These are phyloP conservation scores for Saccharomyces hybrid DNA, from an alignment of 1,139 yeast genomes.

Conservation along the genomic window DNA sequence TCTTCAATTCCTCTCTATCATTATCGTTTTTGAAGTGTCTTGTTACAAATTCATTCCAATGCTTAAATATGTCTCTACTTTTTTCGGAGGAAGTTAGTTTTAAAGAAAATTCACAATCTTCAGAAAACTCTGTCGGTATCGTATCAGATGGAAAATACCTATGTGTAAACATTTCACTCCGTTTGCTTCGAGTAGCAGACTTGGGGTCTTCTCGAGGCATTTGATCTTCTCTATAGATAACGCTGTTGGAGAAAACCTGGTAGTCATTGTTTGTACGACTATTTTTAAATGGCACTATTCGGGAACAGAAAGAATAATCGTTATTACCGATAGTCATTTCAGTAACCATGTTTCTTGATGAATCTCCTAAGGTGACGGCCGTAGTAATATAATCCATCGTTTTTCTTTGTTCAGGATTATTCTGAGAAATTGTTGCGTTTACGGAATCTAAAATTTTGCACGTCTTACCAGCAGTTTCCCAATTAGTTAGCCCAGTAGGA, in stretches of 20 bases:
- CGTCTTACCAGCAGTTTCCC: conserved; percentile 25
- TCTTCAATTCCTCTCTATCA: conserved; percentile 59
- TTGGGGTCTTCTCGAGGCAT: neutral
- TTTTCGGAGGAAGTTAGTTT: conserved; percentile 41
- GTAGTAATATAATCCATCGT: conserved; percentile 18
- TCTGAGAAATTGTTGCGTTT: conserved; percentile 15
- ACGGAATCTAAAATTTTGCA: conserved; percentile 22
- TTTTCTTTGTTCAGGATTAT: conserved; percentile 11
- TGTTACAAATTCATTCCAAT: conserved; percentile 42
- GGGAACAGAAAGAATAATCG: conserved; percentile 20
- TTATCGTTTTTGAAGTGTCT: conserved; percentile 43
- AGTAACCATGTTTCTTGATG: conserved; percentile 20
- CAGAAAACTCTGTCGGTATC: conserved; percentile 29
- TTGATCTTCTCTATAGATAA: conserved; percentile 27
- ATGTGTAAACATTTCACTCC: conserved; percentile 15
- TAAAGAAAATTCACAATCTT: conserved; percentile 16
- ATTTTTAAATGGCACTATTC: conserved; percentile 11
- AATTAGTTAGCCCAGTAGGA: conserved; percentile 14
- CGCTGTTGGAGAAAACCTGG: conserved; percentile 32
- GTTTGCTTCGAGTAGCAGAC: conserved; percentile 7
- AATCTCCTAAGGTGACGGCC: conserved; percentile 18
- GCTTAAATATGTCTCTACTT: conserved; percentile 40
- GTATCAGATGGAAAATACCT: conserved; percentile 31
- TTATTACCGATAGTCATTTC: conserved; percentile 10
- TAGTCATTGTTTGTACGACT: conserved; percentile 3